Base-by-base conservation (phyloP, 768 basidiomycete species). In the Nevesoporus exiguus region DNA sequence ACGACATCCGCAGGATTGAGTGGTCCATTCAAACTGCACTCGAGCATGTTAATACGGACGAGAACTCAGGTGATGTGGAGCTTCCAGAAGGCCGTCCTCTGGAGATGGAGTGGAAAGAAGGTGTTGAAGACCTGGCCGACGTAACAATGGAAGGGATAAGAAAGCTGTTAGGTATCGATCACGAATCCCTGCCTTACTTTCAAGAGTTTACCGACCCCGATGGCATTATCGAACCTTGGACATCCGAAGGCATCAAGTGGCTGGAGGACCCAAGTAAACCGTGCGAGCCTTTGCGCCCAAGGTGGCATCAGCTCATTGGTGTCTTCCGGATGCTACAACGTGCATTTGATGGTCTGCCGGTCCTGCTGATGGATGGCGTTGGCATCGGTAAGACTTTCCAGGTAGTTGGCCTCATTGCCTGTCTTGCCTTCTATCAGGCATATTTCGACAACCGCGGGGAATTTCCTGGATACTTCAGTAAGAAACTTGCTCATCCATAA, bases 321-420 rank as follows among this genome's bases (percentile, higher is more conserved):
- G 60, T 68, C 4, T n/a, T 15, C n/a, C 47, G 60, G 22, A 60
- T 69, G 48, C 6, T 63, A 0, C 15, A 61, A 5, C 30, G 56
- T 1, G 40, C 48, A 0, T 47, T 63, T 0, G 33, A 54, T 0
- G 24, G 52, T 0, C 0, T 51, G 10, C 60, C 60, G 0, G 41
- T 66, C 1, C 6, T 67, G 0, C 14, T 66, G 8, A 66, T 67
- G 63, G 66, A 69, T 27, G 58, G 57, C 0, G 66, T 66, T 0
- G 63, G 67, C 0, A 51, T 69, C 0, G 63, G 67, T 0, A 68
- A 67, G 25, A 68, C 61, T 0, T 19, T 68, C 2, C 64, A 67
- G 8, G 61, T 43, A 0, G 41, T 68, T 15, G 56, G 61, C 1
- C 15, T 51, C 5, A 47, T 47, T 3, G 24, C 46, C n/a, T 21